phyloP scores from a whole-genome alignment of 2,329 filamentous ascomycete genomes.

The Paecilomyces sp. region DNA sequence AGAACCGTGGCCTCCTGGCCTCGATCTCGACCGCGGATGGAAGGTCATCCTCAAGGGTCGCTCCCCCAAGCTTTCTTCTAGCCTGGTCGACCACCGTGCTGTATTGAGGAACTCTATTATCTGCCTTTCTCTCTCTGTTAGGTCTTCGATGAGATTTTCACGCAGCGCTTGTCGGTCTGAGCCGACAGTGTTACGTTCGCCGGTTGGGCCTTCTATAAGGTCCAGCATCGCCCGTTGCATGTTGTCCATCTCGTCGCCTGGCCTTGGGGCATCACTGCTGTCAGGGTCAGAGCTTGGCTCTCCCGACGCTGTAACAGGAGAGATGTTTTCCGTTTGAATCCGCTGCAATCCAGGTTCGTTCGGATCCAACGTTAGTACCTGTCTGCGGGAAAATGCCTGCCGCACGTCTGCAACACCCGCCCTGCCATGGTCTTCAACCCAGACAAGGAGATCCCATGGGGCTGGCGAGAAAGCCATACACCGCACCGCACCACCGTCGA shows the following conservation, averaged over 20 bases:
- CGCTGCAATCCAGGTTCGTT: conserved; percentile 26
- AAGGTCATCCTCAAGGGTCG: conserved; percentile 20
- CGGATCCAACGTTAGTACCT: conserved; percentile 32
- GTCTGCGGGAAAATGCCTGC: conserved; percentile 37
- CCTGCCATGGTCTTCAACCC: conserved; percentile 73
- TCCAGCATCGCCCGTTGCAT: conserved; percentile 17
- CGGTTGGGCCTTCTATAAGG: conserved; percentile 15
- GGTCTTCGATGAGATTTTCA: conserved; percentile 30
- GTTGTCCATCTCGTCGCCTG: conserved; percentile 14
- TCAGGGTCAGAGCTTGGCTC: conserved; percentile 17
- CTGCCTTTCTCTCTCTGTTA: conserved; percentile 35
- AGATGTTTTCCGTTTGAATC: conserved; percentile 23
- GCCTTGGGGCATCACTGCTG: conserved; percentile 8
- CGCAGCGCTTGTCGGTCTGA: conserved; percentile 21
- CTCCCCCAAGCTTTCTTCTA: conserved; percentile 24
- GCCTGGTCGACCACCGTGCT: conserved; percentile 29
- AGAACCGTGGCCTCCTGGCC: conserved; percentile 19
- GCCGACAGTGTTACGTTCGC: conserved; percentile 12
- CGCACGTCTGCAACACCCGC: conserved; percentile 42
- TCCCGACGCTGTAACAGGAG: conserved; percentile 17
- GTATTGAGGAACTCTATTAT: conserved; percentile 38
- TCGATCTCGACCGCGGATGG: conserved; percentile 19
- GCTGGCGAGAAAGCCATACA: conserved; percentile 89
- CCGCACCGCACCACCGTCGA: conserved; percentile 70
- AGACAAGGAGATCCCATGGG: conserved; percentile 83